Evolutionary conservation across 805 yeast genomes (phyloP).

Genomic region (Nakazawaea siamensis): DNA sequence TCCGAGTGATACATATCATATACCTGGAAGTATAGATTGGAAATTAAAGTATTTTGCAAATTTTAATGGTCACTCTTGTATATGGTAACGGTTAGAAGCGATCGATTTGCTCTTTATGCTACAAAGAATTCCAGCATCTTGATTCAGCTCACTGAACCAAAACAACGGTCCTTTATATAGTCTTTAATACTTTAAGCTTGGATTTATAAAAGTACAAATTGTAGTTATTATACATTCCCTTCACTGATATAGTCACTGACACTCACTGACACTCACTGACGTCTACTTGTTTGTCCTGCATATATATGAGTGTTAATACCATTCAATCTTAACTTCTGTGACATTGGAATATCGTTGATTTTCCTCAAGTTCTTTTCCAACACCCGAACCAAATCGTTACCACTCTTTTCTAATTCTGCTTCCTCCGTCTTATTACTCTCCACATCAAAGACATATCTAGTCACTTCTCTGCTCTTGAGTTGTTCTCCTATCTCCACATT

Average conservation of each 20-base stretch:
- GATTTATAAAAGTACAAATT: too few species aligned
- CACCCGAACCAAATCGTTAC: conserved; percentile 4
- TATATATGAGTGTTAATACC: conserved; percentile 9
- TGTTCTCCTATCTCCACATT: background rate
- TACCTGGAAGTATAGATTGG: too few species aligned
- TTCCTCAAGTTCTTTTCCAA: conserved; percentile 10
- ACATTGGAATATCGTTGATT: conserved; percentile 9
- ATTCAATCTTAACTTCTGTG: conserved; percentile 9
- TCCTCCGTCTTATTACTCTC: background rate
- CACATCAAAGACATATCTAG: background rate
- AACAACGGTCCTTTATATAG: too few species aligned
- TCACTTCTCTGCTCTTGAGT: background rate
- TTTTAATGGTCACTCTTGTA: too few species aligned
- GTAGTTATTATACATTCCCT: too few species aligned
- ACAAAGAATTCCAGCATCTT: too few species aligned
- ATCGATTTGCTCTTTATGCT: too few species aligned
- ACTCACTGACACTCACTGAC: background rate
- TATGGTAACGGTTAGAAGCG: background rate
- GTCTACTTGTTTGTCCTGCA: conserved; percentile 1
- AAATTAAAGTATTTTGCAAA: too few species aligned
- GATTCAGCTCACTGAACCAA: too few species aligned
- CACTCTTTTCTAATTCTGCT: background rate
- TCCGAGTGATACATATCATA: too few species aligned
- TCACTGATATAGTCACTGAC: too few species aligned
- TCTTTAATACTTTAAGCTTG: too few species aligned